A percentile compares a stretch with the other conserved stretches of the same genome.
Evolutionary conservation across 495 filamentous ascomycete species (phyloP).

Genomic region (Hypoxylon crocopeplum): DNA sequence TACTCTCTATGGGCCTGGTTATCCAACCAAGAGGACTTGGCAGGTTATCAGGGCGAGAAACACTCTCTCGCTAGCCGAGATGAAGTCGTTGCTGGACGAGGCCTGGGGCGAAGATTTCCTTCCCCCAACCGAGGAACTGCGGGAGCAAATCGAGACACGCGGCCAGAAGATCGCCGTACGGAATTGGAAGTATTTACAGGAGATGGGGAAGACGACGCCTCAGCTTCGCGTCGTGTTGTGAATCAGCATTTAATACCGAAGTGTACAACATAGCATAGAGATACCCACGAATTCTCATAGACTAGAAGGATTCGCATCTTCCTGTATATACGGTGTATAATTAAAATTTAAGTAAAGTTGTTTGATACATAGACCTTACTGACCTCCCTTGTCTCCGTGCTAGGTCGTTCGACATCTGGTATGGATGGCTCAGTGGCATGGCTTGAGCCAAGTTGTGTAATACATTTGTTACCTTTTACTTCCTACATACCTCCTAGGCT

Average conservation of each 20-base stretch:
- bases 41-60: conserved; percentile 30
- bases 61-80: conserved; percentile 28
- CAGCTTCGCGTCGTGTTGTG: conserved; percentile 13
- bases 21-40: conserved; percentile 7
- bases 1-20: conserved; percentile 37
- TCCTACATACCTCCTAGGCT: conserved; percentile 14
- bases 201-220: conserved; percentile 12
- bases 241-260: not conserved
- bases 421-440: conserved; percentile 1
- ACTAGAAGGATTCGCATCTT: not conserved
- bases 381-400: not conserved
- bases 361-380: conserved; percentile 20
- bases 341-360: conserved; percentile 26
- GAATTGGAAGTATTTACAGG: conserved; percentile 19
- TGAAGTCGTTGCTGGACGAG: conserved; percentile 40
- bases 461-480: conserved; percentile 17
- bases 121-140: conserved; percentile 27
- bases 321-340: conserved; percentile 5
- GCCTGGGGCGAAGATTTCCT: conserved; percentile 46
- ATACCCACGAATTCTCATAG: conserved; percentile 18
- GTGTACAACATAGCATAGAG: conserved; percentile 16
- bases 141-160: conserved; percentile 9
- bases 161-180: conserved; percentile 6
- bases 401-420: conserved; percentile 14
- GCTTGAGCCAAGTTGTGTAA: conserved; percentile 11